Base-by-base conservation (phyloP, 306 rosid species). In the Styphnolobium japonicum region DNA sequence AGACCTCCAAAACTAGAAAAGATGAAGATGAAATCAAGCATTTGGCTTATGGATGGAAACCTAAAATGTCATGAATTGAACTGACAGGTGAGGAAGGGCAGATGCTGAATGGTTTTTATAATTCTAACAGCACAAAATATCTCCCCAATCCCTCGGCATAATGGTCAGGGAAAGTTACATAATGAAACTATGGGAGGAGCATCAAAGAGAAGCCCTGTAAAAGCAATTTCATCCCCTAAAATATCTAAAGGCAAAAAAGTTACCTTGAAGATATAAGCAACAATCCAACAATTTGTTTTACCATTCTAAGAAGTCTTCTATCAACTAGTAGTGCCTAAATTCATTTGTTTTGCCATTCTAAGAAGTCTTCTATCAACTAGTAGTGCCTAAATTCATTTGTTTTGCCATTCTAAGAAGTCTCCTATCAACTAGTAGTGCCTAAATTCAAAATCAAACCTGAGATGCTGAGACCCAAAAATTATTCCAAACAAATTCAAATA, bases 401-500 rank as follows among this genome's bases (percentile, higher is more conserved):
- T 58, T 42, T 52, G n/a, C 45, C 53, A 55, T 58, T 22, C 22
- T 8, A 37, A 12, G 15, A 67, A 58, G 67, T 70, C 77, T 63
- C 12, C 61, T 9, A 63, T 40, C 79, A 70, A 53, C 65, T 71
- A 57, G 56, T 18, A 11, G 19, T 40, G 62, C 67, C 34, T 11
- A 52, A 27, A 65, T 5, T 66, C 66, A 52, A 81, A 57, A 42
- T 40, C 57, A 57, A 22, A 49, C 10, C 7, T 6, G 52, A n/a
- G n/a, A n/a, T n/a, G n/a, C n/a, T n/a, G n/a, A 83, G 77, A 55
- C 27, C 48, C 58, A 81, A 74, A 42, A 73, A n/a, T 22, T 31
- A 78, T 16, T 40, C 67, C 39, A 29, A 56, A 55, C 64, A 77
- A n/a, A 55, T 64, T 65, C n/a, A 37, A 74, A 9, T 16, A 67